Percentiles rank a stretch among this genome's conserved stretches.
Evolutionary conservation across 129 eudicot genomes (phyloP).

Genomic region (Arctium lappa): DNA sequence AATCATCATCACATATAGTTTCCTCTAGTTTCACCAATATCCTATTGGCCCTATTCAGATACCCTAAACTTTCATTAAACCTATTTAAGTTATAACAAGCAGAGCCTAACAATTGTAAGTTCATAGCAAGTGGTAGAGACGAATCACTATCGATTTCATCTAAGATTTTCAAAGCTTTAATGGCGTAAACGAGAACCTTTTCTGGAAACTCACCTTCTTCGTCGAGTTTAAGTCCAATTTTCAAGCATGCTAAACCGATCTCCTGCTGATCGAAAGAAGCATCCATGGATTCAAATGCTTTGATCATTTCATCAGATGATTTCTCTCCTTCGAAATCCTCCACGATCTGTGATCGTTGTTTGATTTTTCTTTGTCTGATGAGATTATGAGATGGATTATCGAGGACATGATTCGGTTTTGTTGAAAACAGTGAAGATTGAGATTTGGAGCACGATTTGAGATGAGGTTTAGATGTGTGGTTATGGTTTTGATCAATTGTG

Average conservation of each 20-base stretch:
- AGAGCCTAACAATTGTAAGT: slow-evolving; percentile 80
- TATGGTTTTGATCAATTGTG: slow-evolving; percentile 17
- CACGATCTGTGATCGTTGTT: slow-evolving; percentile 62
- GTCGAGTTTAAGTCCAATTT: slow-evolving; percentile 75
- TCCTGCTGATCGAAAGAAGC: slow-evolving; percentile 51
- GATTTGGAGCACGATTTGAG: slow-evolving; percentile 33
- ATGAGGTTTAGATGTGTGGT: slow-evolving; percentile 29
- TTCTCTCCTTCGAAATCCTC: slow-evolving; percentile 82
- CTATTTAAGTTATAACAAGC: slow-evolving; percentile 57
- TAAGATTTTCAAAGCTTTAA: slow-evolving; percentile 53
- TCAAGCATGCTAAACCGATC: slow-evolving; percentile 71
- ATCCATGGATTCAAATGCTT: slow-evolving; percentile 60
- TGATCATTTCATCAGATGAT: slow-evolving; percentile 62
- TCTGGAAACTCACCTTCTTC: slow-evolving; percentile 80
- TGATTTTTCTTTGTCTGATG: slow-evolving; percentile 59
- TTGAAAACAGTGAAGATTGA: slow-evolving; percentile 30
- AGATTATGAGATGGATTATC: slow-evolving; percentile 42
- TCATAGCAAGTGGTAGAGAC: slow-evolving; percentile 73
- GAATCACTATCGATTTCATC: slow-evolving; percentile 37
- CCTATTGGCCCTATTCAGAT: slow-evolving; percentile 79
- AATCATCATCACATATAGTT: slow-evolving; percentile 26
- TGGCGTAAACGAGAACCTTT: slow-evolving; percentile 55
- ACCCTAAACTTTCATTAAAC: slow-evolving; percentile 82
- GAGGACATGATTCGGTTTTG: slow-evolving; percentile 13
- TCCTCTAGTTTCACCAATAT: slow-evolving; percentile 46